These are phyloP conservation scores for Aspergillus fumigatiaffinis DNA, from an alignment of 2,329 filamentous ascomycete genomes.

Conservation along the genomic window DNA sequence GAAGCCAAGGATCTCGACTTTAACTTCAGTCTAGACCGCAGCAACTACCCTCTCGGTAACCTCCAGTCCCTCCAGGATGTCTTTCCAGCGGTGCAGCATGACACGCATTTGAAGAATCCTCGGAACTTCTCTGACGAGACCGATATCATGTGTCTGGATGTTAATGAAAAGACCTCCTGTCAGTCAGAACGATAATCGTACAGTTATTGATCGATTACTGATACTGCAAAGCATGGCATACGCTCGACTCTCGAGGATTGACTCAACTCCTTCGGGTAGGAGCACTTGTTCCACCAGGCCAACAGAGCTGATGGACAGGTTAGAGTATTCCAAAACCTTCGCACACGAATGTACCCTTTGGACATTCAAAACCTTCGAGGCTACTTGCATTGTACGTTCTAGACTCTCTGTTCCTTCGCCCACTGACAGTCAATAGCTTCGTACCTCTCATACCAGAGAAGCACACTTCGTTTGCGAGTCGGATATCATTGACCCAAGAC, in stretches of 20 bases:
- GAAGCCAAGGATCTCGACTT: conserved; percentile 12
- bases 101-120: conserved; percentile 7
- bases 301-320: neutral
- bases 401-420: neutral
- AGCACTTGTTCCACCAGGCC: neutral
- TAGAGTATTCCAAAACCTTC: neutral
- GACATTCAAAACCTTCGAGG: neutral
- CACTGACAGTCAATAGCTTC: conserved; percentile 6
- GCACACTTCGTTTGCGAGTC: conserved; percentile 10
- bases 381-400: conserved; percentile 11
- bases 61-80: conserved; percentile 16
- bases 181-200: neutral
- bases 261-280: neutral
- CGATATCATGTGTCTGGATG: conserved; percentile 7
- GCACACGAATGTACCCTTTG: neutral
- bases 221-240: neutral
- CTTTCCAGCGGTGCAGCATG: conserved; percentile 13
- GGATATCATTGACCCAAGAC: conserved; percentile 6
- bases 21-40: conserved; percentile 5
- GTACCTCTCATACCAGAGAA: conserved; percentile 11
- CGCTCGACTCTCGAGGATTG: neutral
- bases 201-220: neutral
- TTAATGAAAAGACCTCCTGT: neutral
- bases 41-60: conserved; percentile 9
- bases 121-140: conserved; percentile 12